Conservation (phyloP, 202 grass and related monocot genomes). For the Setaria italica region DNA sequence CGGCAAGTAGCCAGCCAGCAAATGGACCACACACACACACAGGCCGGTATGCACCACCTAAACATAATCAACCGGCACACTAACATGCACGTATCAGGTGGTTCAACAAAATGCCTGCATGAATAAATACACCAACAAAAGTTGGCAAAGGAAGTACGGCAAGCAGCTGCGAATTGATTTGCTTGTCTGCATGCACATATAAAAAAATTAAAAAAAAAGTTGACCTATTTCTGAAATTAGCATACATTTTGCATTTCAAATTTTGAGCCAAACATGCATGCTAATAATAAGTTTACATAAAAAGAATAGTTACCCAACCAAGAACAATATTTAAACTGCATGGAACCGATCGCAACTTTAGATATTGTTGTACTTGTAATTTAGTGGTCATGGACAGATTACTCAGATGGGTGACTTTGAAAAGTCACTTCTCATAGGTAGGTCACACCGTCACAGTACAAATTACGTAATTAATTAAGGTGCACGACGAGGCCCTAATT, state of each 20-base stretch:
- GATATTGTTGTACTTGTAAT: background rate
- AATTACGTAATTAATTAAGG: background rate
- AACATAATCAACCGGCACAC: background rate
- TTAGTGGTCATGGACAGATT: background rate
- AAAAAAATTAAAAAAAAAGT: too few species aligned
- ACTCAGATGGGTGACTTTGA: background rate
- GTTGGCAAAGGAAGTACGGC: background rate
- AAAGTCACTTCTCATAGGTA: background rate
- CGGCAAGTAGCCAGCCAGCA: background rate
- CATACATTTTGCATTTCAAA: background rate
- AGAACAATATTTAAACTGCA: background rate
- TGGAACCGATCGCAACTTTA: background rate
- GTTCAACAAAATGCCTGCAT: constrained; percentile 6
- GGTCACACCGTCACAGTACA: background rate
- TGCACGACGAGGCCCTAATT: background rate
- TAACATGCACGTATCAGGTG: background rate
- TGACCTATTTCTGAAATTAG: background rate
- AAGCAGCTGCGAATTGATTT: constrained; percentile 7
- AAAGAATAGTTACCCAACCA: background rate
- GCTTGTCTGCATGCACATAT: background rate
- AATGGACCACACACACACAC: constrained; percentile 8
- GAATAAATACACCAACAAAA: constrained; percentile 15
- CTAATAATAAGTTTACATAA: background rate
- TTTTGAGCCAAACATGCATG: background rate
- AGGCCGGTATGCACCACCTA: background rate